Base-by-base conservation (phyloP, 306 rosid genomes). In the Gastrolobium bilobum region DNA sequence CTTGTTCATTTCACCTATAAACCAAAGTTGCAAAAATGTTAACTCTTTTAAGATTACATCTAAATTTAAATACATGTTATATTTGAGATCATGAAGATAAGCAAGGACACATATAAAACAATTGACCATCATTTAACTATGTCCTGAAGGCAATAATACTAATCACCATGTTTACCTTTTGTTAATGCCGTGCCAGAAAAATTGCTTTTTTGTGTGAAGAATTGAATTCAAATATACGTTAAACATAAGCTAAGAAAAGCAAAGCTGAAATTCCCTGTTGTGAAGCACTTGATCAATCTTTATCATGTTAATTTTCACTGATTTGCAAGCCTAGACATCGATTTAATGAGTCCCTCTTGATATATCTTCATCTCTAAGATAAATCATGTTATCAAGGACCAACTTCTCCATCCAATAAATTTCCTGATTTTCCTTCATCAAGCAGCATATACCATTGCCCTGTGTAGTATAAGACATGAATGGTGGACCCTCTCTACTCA, bases 331-430 rank as follows among this genome's bases (percentile, higher is more conserved):
- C 40, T 14, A 62, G 26, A 20, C 26, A 20, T 20, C 26, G 26
- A 20, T 20, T 20, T 20, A 20, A 62, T 62, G 15, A 30, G 30
- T 14, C 68, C 68, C 46, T 31, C 40, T 54, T 54, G 60, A 6
- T 48, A 38, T 29, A 65, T 40, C 68, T 42, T 67, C 68, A 42
- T 53, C 26, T 78, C 2, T 60, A 56, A 67, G 77, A 59, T 40
- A 31, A 37, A 14, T 47, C 34, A 64, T 76, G 31, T 13, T 59
- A 54, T 30, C 10, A n/a, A 30, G 31, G 38, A 33, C 68, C n/a
- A 31, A n/a, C 37, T 50, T 63, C 4, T 11, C 7, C 57, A 40
- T n/a, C 39, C 46, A 81, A 61, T 37, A 39, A 65, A 54, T 65
- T 20, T 50, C 59, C 8, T 20, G 3, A 56, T 48, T 54, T 52